These are phyloP conservation scores for Xerocomus spinulosus DNA, from an alignment of 768 basidiomycete genomes.

Conservation along the genomic window DNA sequence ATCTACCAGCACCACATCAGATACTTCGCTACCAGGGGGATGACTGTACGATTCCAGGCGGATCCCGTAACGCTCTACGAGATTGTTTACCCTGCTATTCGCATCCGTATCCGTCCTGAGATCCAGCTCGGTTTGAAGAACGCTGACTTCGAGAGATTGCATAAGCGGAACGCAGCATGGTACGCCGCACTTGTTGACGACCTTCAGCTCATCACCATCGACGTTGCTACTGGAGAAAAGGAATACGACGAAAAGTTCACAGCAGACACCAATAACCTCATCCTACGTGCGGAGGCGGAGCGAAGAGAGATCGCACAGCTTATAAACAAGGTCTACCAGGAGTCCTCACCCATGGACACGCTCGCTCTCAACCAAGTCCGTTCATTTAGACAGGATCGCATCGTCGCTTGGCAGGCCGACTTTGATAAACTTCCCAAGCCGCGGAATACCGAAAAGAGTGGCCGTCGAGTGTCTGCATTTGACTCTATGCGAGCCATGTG, in stretches of 20 bases:
- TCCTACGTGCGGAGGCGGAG: slow-evolving; percentile 70
- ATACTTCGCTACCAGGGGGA: slow-evolving; percentile 79
- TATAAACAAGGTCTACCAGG: slow-evolving; percentile 76
- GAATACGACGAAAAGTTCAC: slow-evolving; percentile 60
- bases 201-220: slow-evolving; percentile 69
- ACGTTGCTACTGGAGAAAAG: slow-evolving; percentile 76
- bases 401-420: slow-evolving; percentile 95
- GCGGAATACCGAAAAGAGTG: slow-evolving; percentile 49
- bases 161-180: slow-evolving; percentile 68
- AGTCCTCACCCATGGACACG: slow-evolving; percentile 78
- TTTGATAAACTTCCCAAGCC: slow-evolving; percentile 81
- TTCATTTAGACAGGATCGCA: slow-evolving; percentile 84
- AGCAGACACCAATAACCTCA: slow-evolving; percentile 59
- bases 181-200: slow-evolving; percentile 73
- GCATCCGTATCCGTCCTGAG: slow-evolving; percentile 81
- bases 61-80: slow-evolving; percentile 82
- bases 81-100: slow-evolving; percentile 83
- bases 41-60: slow-evolving; percentile 85
- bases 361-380: slow-evolving; percentile 84
- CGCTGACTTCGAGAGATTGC: slow-evolving; percentile 75
- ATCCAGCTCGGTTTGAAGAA: slow-evolving; percentile 89
- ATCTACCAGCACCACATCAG: slow-evolving; percentile 90
- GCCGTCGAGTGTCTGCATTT: slow-evolving; percentile 59
- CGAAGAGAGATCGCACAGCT: slow-evolving; percentile 65
- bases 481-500: slow-evolving; percentile 69